Base-by-base conservation (phyloP, 2,329 filamentous ascomycete species). In the Alternaria infectoria region DNA sequence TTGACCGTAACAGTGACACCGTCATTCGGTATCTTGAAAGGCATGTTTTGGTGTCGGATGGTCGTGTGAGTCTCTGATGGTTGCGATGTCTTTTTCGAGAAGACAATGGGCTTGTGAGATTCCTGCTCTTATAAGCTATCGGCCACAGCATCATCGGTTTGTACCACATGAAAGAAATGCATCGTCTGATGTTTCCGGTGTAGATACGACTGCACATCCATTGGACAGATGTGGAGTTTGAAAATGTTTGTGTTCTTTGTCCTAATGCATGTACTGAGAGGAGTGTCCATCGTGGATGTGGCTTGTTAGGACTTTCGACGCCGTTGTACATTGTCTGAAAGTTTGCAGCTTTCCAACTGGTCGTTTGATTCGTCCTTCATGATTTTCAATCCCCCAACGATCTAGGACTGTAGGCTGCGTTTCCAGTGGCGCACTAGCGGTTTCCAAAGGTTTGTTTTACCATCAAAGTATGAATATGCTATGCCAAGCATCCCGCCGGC, bases 391-490 rank as follows among this genome's bases (percentile, higher is more conserved):
- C 36, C 25, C 12, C 15, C 30, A 11, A 17, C 15, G 17, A 43
- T 12, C n/a, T 49, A 51, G 9, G 36, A 50, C 56, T 73, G 66
- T 50, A 78, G 54, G 5, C 52, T 58, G 8, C 61, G 62, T 60
- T 72, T 78, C 73, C 74, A 78, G 57, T 64, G 74, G 6, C 65
- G 59, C 10, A 77, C 74, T 21, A 78, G 59, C 6, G 77, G 77
- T n/a, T 75, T 74, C 77, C 77, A 79, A 2, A 78, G 10, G 2
- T 68, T 72, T 23, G 69, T 73, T 32, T 77, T 75, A 5, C 77
- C 77, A 54, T 79, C 74, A 13, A 79, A 70, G 25, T 73, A 72
- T 2, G 75, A 76, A 57, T 79, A 79, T 11, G 69, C 72, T 5
- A 76, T 64, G 5, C 77, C 77, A 5, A 78, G 46, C 8, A 72